Conservation (phyloP, 2,329 filamentous ascomycete genomes). For the Plenodomus tracheiphilus region DNA sequence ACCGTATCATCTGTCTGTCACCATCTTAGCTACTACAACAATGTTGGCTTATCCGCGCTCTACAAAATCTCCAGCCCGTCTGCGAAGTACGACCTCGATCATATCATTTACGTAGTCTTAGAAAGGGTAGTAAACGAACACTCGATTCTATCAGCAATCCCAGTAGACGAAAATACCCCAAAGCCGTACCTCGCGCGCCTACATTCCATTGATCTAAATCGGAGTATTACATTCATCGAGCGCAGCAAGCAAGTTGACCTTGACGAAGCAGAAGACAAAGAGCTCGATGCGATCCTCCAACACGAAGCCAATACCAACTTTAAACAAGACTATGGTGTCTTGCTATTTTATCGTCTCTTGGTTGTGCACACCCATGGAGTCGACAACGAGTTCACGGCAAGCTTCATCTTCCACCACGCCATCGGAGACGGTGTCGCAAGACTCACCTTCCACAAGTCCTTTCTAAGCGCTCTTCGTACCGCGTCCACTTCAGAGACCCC, state of each 20-base stretch:
- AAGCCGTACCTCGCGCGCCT: too few relatives aligned
- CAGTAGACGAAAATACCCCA: too few relatives aligned
- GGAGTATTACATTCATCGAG: too few relatives aligned
- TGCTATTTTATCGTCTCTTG: constrained; percentile 49
- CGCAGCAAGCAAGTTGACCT: too few relatives aligned
- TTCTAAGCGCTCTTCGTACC: constrained; percentile 39
- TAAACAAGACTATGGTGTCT: constrained; percentile 21
- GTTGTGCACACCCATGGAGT: constrained; percentile 30
- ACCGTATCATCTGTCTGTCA: constrained; percentile 48
- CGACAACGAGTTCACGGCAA: constrained; percentile 42
- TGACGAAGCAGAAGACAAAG: constrained; percentile 6
- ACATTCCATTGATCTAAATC: too few relatives aligned
- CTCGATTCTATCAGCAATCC: too few relatives aligned
- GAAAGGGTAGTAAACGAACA: not conserved
- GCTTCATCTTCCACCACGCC: constrained; percentile 52
- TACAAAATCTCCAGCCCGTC: too few relatives aligned
- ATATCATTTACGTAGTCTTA: constrained; percentile 10
- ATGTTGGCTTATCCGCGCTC: constrained; percentile 43
- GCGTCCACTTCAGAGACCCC: constrained; percentile 8
- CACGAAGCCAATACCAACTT: constrained; percentile 47
- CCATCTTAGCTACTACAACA: constrained; percentile 46
- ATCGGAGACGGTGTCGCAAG: constrained; percentile 51
- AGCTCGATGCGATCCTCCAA: constrained; percentile 46
- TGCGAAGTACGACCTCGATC: constrained; percentile 13
- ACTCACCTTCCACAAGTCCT: constrained; percentile 48